phyloP scores from a whole-genome alignment of 2,329 filamentous ascomycete species.

The Pseudopithomyces maydicus region DNA sequence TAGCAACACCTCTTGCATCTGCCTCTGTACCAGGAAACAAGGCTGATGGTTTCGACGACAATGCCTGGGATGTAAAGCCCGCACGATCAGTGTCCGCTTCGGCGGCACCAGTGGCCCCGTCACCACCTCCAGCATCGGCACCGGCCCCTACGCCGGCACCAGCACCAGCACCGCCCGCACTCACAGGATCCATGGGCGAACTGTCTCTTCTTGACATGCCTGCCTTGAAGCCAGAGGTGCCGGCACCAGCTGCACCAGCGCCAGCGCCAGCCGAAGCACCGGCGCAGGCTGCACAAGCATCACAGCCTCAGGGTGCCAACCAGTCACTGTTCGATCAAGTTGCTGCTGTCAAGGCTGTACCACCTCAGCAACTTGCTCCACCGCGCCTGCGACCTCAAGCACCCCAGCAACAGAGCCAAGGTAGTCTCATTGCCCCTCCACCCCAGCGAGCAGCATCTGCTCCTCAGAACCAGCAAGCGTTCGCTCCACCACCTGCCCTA shows the following conservation, averaged over 20 bases:
- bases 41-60: conserved; percentile 81
- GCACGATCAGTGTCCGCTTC: conserved; percentile 58
- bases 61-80: conserved; percentile 96
- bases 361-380: conserved; percentile 44
- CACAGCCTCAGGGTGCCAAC: conserved; percentile 53
- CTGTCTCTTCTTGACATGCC: conserved; percentile 66
- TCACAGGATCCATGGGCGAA: conserved; percentile 72
- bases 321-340: conserved; percentile 44
- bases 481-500: conserved; percentile 73
- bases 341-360: conserved; percentile 45
- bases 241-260: conserved; percentile 51
- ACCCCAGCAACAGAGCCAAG: conserved; percentile 65
- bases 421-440: conserved; percentile 74
- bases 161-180: conserved; percentile 38
- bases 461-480: conserved; percentile 74
- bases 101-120: conserved; percentile 46
- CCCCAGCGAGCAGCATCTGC: conserved; percentile 84
- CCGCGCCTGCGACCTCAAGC: conserved; percentile 72
- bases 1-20: conserved; percentile 56
- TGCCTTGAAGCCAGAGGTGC: conserved; percentile 41
- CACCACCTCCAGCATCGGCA: conserved; percentile 48
- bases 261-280: conserved; percentile 46
- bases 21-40: conserved; percentile 56
- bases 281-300: conserved; percentile 45
- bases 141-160: conserved; percentile 62